Conservation (phyloP, 331 rosid species). For the Saraca asoca region DNA sequence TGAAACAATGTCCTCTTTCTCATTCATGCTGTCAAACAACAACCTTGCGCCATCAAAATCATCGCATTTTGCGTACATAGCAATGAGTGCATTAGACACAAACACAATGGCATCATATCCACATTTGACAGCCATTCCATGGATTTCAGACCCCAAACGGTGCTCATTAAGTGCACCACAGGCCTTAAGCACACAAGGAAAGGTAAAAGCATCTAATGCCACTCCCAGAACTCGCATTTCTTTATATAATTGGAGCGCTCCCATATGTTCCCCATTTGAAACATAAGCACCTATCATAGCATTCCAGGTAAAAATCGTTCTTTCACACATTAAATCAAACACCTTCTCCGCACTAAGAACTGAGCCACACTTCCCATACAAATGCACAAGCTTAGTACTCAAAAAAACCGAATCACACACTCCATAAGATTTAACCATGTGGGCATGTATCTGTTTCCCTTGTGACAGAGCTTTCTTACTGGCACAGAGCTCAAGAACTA, state of each 20-base stretch:
- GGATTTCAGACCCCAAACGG: conserved; percentile 55
- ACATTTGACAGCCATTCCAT: conserved; percentile 62
- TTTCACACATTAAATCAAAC: conserved; percentile 58
- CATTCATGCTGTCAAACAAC: conserved; percentile 50
- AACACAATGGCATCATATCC: conserved; percentile 54
- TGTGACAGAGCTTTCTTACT: conserved; percentile 48
- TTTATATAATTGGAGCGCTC: conserved; percentile 54
- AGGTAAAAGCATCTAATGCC: conserved; percentile 57
- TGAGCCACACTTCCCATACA: conserved; percentile 72
- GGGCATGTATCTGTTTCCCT: conserved; percentile 77
- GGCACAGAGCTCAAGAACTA: conserved; percentile 65
- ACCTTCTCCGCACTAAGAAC: conserved; percentile 47
- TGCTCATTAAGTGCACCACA: conserved; percentile 45
- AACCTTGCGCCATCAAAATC: conserved; percentile 53
- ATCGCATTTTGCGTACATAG: conserved; percentile 72
- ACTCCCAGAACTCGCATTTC: conserved; percentile 58
- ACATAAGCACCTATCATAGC: conserved; percentile 70
- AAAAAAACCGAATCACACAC: conserved; percentile 47
- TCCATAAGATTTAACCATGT: conserved; percentile 42
- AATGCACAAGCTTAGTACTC: conserved; percentile 58
- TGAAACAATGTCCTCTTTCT: conserved; percentile 58
- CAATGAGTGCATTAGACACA: conserved; percentile 65
- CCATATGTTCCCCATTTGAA: conserved; percentile 49
- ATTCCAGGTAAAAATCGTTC: conserved; percentile 76
- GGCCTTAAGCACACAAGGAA: conserved; percentile 62